Percentiles rank a stretch among this genome's conserved stretches.
These are phyloP conservation scores for Straminergon stramineum DNA, from an alignment of 225 moss, liverwort and hornwort genomes.

Conservation along the genomic window DNA sequence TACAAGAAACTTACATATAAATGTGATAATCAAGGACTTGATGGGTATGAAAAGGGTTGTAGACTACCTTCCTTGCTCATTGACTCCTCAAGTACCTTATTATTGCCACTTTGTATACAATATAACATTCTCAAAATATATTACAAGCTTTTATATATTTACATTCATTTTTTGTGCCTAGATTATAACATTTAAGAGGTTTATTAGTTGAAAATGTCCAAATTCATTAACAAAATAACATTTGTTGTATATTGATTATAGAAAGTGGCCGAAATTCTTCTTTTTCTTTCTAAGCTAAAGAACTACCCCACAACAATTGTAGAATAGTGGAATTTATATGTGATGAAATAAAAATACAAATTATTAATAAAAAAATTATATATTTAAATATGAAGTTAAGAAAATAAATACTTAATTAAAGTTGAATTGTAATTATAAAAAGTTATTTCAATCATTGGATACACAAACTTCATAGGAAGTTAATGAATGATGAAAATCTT, in stretches of 20 bases:
- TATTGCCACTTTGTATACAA: not conserved
- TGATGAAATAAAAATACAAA: not conserved
- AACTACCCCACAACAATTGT: no score
- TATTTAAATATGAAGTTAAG: not conserved
- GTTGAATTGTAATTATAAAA: not conserved
- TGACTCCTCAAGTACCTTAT: not conserved
- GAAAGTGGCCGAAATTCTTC: no score
- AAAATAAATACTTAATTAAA: not conserved
- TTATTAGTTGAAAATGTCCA: not conserved
- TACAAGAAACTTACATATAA: not conserved
- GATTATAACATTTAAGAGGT: not conserved
- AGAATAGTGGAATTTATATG: no score
- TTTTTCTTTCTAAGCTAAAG: not conserved
- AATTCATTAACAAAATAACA: not conserved
- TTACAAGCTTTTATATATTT: not conserved
- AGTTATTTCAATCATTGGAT: not conserved
- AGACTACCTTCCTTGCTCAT: not conserved
- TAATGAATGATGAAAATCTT: not conserved
- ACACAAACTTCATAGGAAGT: not conserved
- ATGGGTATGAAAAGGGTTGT: not conserved
- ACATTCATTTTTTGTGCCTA: not conserved
- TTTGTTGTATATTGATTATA: accelerated
- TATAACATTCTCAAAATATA: not conserved
- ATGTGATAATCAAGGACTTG: not conserved
- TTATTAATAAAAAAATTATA: not conserved